Conservation (phyloP, 345 rosid species). For the Corchorus olitorius region DNA sequence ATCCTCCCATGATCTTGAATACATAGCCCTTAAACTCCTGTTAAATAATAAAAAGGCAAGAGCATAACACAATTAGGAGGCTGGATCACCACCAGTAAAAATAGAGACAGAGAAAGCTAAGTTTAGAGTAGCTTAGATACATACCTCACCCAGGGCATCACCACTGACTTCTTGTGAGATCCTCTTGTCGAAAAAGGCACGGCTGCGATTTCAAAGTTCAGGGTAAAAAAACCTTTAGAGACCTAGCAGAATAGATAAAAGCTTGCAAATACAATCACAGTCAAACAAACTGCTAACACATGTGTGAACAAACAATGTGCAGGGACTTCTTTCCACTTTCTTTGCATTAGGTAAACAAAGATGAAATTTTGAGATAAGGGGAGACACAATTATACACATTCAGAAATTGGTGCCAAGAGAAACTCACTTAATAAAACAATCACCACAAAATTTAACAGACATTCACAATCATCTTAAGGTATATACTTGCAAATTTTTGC, state of each 20-base stretch:
- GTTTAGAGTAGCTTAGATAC: not conserved
- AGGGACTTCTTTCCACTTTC: not conserved
- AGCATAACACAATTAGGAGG: not conserved
- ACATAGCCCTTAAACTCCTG: constrained; percentile 88
- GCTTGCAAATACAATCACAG: not conserved
- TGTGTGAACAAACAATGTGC: not conserved
- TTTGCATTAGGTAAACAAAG: not conserved
- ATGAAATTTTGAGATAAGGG: not conserved
- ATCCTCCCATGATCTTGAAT: constrained; percentile 90
- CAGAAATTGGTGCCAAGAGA: not conserved
- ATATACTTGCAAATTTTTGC: not conserved
- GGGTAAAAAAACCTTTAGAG: not conserved
- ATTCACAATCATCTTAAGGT: not conserved
- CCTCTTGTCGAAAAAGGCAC: constrained; percentile 82
- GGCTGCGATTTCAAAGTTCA: constrained; percentile 38
- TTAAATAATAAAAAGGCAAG: not conserved
- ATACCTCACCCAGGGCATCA: constrained; percentile 81
- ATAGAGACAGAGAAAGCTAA: not conserved
- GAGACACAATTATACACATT: no score
- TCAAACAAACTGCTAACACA: not conserved
- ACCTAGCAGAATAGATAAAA: not conserved
- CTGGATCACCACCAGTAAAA: not conserved
- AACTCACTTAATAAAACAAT: not conserved
- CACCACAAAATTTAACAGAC: not conserved
- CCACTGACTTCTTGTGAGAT: constrained; percentile 85